A percentile compares a stretch with the other conserved stretches of the same genome.
phyloP scores from a whole-genome alignment of 495 filamentous ascomycete genomes.

The Hypoxylon perforatum region DNA sequence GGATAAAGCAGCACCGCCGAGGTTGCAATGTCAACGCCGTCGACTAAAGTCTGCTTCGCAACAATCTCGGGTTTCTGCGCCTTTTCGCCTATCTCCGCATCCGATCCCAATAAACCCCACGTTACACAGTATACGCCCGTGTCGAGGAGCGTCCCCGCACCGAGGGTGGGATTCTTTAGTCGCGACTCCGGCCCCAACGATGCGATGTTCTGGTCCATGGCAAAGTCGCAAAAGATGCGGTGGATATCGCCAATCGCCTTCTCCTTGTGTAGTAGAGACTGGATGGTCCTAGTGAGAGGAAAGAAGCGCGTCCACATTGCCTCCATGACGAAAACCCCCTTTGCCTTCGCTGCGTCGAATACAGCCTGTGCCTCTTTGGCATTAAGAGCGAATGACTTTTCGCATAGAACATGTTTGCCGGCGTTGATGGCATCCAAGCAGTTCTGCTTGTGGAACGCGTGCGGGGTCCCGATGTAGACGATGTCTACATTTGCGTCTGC shows the following conservation, averaged over 20 bases:
- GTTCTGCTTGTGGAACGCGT: constrained; percentile 96
- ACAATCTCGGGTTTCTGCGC: constrained; percentile 54
- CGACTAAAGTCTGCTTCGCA: constrained; percentile 72
- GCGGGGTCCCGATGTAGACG: constrained; percentile 92
- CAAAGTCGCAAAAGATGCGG: constrained; percentile 69
- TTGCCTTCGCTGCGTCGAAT: constrained; percentile 76
- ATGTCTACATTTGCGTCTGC: constrained; percentile 83
- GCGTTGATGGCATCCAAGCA: constrained; percentile 82
- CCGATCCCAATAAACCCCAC: constrained; percentile 78
- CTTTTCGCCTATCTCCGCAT: constrained; percentile 43
- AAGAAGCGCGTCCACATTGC: constrained; percentile 96
- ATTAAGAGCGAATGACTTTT: constrained; percentile 94
- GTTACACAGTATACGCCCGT: constrained; percentile 79
- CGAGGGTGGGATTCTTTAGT: constrained; percentile 69
- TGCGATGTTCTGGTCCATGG: constrained; percentile 34
- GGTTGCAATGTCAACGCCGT: constrained; percentile 69
- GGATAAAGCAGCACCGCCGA: constrained; percentile 60
- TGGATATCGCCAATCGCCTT: constrained; percentile 70
- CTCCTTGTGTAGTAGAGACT: constrained; percentile 66
- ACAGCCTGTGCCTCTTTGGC: constrained; percentile 82
- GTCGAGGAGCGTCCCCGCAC: constrained; percentile 75
- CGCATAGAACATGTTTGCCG: constrained; percentile 90
- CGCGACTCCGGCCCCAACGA: constrained; percentile 19
- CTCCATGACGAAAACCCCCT: constrained; percentile 95
- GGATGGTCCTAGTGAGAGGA: constrained; percentile 74